These are phyloP conservation scores for Monilinia aucupariae DNA, from an alignment of 2,329 filamentous ascomycete species.

Conservation along the genomic window DNA sequence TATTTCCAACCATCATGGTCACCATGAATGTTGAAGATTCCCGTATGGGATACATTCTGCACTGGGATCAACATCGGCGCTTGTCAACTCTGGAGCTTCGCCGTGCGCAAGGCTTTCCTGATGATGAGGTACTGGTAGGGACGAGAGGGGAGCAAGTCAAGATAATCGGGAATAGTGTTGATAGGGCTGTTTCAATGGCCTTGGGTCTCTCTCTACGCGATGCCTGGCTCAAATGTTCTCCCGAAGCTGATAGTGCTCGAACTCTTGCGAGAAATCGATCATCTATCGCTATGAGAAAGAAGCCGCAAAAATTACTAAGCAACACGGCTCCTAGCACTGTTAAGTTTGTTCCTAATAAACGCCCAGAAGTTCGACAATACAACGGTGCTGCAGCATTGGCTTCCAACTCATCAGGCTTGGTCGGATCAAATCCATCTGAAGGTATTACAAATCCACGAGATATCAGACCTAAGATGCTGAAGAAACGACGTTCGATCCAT, in stretches of 20 bases:
- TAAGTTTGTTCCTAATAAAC: background rate
- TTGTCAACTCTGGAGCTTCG: slow-evolving; percentile 62
- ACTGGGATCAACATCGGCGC: slow-evolving; percentile 60
- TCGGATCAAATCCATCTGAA: background rate
- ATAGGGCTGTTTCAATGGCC: slow-evolving; percentile 60
- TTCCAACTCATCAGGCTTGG: background rate
- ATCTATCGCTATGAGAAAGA: background rate
- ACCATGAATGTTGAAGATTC: slow-evolving; percentile 46
- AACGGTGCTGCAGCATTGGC: background rate
- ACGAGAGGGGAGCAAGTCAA: slow-evolving; percentile 49
- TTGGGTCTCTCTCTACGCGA: slow-evolving; percentile 59
- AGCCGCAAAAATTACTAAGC: background rate
- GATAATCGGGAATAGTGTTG: slow-evolving; percentile 73
- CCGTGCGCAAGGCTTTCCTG: slow-evolving; percentile 63
- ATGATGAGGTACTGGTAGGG: slow-evolving; percentile 66
- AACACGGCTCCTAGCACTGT: background rate
- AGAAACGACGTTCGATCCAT: background rate
- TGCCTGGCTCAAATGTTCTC: slow-evolving; percentile 42
- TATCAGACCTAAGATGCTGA: background rate
- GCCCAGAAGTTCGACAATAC: background rate
- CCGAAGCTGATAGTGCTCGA: slow-evolving; percentile 12
- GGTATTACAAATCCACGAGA: background rate
- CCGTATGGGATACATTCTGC: slow-evolving; percentile 50
- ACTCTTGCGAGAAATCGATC: background rate
- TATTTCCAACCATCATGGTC: slow-evolving; percentile 63